Conservation (phyloP, 441 rosid genomes). For the Erysimum pusillum region DNA sequence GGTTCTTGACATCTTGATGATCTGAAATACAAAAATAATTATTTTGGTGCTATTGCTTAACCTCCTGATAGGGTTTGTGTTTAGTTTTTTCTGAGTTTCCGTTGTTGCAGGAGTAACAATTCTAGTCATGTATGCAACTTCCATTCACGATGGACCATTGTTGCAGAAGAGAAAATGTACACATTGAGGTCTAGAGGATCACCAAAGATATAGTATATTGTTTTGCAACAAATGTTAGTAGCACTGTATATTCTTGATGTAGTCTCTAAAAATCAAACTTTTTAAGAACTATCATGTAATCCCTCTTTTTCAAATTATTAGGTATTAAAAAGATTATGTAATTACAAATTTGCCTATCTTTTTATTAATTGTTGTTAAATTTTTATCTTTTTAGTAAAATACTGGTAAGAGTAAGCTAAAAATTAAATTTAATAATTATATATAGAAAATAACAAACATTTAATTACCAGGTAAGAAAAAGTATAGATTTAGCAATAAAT, state of each 20-base stretch:
- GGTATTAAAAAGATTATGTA: neutral
- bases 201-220: neutral
- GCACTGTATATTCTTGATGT: neutral
- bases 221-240: constrained; percentile 15
- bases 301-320: neutral
- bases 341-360: too few species aligned
- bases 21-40: neutral
- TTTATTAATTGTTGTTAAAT: too few species aligned
- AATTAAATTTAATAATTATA: too few species aligned
- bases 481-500: neutral
- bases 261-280: neutral
- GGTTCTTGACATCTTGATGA: neutral
- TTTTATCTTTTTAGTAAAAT: too few species aligned
- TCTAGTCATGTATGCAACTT: neutral
- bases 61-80: constrained; percentile 1
- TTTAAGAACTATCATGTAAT: neutral
- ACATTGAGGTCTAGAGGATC: neutral
- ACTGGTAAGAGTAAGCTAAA: neutral
- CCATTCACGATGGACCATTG: constrained; percentile 4
- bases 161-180: neutral
- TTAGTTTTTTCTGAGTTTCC: constrained; percentile 19
- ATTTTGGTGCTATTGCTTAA: neutral
- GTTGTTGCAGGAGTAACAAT: constrained; percentile 5
- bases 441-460: too few species aligned
- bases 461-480: neutral